Base-by-base conservation (phyloP, 352 stramenopile species). In the Pythium periplocum region DNA sequence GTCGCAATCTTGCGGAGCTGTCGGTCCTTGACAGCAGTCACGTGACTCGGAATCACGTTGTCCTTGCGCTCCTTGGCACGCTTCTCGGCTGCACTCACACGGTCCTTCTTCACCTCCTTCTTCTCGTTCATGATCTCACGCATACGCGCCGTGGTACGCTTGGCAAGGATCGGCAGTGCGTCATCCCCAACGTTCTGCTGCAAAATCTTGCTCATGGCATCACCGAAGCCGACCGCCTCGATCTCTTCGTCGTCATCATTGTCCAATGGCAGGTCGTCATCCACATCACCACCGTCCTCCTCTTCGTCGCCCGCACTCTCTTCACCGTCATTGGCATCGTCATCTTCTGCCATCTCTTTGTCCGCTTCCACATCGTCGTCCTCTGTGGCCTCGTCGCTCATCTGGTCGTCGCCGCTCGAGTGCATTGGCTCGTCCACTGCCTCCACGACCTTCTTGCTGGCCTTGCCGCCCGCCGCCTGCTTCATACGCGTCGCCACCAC, bases 171-270 rank as follows among this genome's bases (percentile, higher is more conserved):
- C 51, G 83, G 80, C 65, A 80, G 73, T 58, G 75, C 76, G 41
- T 90, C 75, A 9, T 73, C 59, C 1, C 67, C 74, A 37, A 92
- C 75, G 37, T 76, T 88, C 62, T 93, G 83, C 36, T 78, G 65
- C 54, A 93, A 44, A 9, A 93, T 84, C 61, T 93, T 93, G 71
- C 71, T 92, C 83, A 93, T 90, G 41, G 83, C 83, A 47, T 93
- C 83, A 30, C 78, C 83, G 67, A 93, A 91, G 31, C 81, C 83
- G 48, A 93, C 83, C 2, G 78, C 77, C 1, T 68, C 64, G 1
- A 61, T 55, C 3, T 51, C 50, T 17, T 55, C 57, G 4, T 69
- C 62, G 33, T 61, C 53, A 1, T 61, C 66, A 4, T 30, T 58
- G 10, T 74, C 66, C 11, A 46, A 52, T 12, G 51, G 51, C 36